Evolutionary conservation across 192 early-diverging fungal genomes (phyloP), one percentile per base, ranked within the genome.

Genomic region (Backusella westeae): DNA sequence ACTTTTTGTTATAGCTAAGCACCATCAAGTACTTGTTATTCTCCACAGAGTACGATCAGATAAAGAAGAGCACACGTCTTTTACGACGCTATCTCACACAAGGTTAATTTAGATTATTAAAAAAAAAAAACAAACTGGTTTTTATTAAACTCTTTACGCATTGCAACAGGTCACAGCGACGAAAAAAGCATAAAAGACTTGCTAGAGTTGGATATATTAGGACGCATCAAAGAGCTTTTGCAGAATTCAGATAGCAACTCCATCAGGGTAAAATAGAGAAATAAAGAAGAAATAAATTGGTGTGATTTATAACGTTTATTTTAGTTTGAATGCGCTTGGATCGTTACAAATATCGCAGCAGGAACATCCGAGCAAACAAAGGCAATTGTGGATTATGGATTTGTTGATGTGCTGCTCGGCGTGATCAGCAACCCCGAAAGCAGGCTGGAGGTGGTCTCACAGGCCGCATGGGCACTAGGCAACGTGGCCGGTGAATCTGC

Each of bases 251-350:
- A 59, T 59, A 59, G 53, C 23, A 59, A 59, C 53, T 23, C 21
- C 2, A 73, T 77, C 59, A 67, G 70, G 41, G 38, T 23, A 46
- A 65, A 63, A 76, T 74, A 67, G 72, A 70, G 52, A 75, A 23
- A 15, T 8, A 32, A 32, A 32, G 32, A 32, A 32, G 3, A 42
- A 44, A 29, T 52, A 21, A 0, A 17, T 36, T 38, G 19, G 34
- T 32, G 68, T n/a, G 39, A 15, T 34, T 19, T 12, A 52, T 63
- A 26, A 35, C 42, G 38, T 14, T 52, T 69, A 4, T 36, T 76
- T 6, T 75, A 83, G 82, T 83, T 79, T 77, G 82, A 83, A 72
- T 76, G 74, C 44, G 73, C 78, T 23, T 83, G 82, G 82, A 74
- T 83, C 21, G 69, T 80, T 9, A 83, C 82, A 29, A 83, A 83